Evolutionary conservation across 208 protist genomes (phyloP), one percentile per base, ranked within the genome.

Genomic region (Trypanosoma mega): DNA sequence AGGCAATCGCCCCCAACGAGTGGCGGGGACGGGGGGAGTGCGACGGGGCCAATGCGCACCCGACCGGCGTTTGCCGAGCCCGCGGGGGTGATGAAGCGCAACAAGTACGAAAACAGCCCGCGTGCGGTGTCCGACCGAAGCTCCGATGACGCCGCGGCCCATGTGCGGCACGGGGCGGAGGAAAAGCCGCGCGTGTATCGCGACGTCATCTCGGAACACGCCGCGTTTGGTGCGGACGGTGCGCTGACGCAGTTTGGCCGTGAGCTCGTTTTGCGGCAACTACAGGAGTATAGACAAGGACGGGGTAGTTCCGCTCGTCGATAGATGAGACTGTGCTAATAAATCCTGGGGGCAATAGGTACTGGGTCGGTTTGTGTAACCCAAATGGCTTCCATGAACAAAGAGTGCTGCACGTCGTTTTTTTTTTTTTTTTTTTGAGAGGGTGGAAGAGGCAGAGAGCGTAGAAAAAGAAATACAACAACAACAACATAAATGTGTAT

Each of bases 231-330:
- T 5, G 59, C 61, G 21, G 61, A 73, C 18, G 51, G 61, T 12
- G 66, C 76, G 18, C 55, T 87, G 26, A 67, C 59, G 4, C 51
- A 82, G 16, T 71, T 92, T 29, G 87, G 85, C 1, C 70, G 76
- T 8, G 80, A 90, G 48, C 56, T 94, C 52, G 68, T 92, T 62
- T 53, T 88, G 41, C 54, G 63, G 37, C 87, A 94, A 61, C 72
- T 82, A 14, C 64, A 54, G 5, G 72, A 79, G 20, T 77, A 80
- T 63, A 72, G 65, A 51, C 8, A 44, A 39, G 44, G 51, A 14
- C 68, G 44, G 3, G n/a, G n/a, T n/a, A n/a, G n/a, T n/a, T n/a
- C 33, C 34, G 47, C 63, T 24, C 9, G 27, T 21, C 20, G n/a
- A 4, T 6, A 12, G 8, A 34, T 48, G 14, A 9, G 33, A n/a